A percentile compares a stretch with the other conserved stretches of the same genome.
Conservation (phyloP, 495 filamentous ascomycete genomes). For the Aspergillus campestris region DNA sequence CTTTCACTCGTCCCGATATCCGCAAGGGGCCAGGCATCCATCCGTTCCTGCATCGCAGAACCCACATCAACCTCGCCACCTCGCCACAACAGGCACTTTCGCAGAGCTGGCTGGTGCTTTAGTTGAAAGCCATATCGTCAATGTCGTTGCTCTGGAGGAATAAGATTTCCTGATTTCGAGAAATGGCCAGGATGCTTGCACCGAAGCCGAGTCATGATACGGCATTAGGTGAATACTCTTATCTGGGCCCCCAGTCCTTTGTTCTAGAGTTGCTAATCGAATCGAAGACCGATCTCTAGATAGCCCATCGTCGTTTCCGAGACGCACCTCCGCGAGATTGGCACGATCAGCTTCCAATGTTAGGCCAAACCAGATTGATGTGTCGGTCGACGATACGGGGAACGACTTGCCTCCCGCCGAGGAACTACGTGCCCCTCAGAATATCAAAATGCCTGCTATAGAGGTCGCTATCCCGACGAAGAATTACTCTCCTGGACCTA, state of each 20-base stretch:
- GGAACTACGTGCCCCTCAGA: not conserved
- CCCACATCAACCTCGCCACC: not conserved
- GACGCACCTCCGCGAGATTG: slow-evolving; percentile 18
- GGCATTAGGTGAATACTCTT: no score
- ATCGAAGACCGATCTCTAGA: not conserved
- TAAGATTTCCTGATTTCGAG: no score
- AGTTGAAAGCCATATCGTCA: no score
- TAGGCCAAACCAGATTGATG: slow-evolving; percentile 1
- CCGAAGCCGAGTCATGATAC: no score
- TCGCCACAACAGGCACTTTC: not conserved
- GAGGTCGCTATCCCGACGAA: slow-evolving; percentile 37
- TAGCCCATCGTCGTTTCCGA: slow-evolving; percentile 5
- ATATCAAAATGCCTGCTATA: slow-evolving; percentile 2
- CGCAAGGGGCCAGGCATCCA: not conserved
- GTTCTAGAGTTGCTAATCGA: no score
- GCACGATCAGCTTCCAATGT: slow-evolving; percentile 16
- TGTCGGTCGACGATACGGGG: not conserved
- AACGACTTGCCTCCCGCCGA: not conserved
- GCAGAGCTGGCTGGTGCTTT: no score
- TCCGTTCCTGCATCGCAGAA: no score
- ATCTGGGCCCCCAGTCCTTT: no score
- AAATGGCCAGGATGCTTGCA: no score
- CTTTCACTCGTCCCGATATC: not conserved
- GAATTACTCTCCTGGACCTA: slow-evolving; percentile 7
- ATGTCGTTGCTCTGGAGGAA: no score